Evolutionary conservation across 2,329 filamentous ascomycete genomes (phyloP), one percentile per base, ranked within the genome.

Genomic region (Beauveria asiatica): DNA sequence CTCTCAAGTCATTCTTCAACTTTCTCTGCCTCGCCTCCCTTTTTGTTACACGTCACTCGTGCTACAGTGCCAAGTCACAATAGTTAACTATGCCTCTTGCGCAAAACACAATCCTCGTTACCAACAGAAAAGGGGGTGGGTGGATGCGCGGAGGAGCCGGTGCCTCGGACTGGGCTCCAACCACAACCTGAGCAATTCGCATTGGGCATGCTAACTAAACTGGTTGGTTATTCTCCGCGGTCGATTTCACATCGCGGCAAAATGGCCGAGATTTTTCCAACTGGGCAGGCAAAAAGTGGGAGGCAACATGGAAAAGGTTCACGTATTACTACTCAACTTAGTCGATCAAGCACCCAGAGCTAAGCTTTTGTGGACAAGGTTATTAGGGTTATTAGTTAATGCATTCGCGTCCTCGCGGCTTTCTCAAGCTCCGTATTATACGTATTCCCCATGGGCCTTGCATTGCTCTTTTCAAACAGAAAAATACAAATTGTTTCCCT

Each of bases 261-360:
- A n/a, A 42, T 25, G 13, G 55, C 21, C 2, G 23, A 21, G 23
- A 11, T 49, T 27, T 27, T 51, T 3, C 11, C 16, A 49, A 19
- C 4, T 16, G 56, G 56, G 46, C 56, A 50, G 56, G 56, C 56
- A 58, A 58, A 50, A 50, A 50, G 45, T 57, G 54, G 45, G 19
- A 48, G n/a, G 27, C 5, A 11, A 5, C n/a, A 44, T 37, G 1
- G 45, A 37, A 30, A 27, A 33, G 30, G 7, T 57, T 50, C 9
- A 42, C n/a, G 53, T n/a, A n/a, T 50, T 37, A 21, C 49, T 8
- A 19, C 21, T 17, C 13, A 52, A 52, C 57, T 59, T 59, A 46
- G 27, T 59, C 13, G n/a, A 48, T 45, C 56, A 42, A 23, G 21
- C 11, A 23, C 21, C 21, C 2, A 23, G 1, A 23, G 3, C 1